Evolutionary conservation across 192 early-diverging fungal genomes (phyloP).

Genomic region (Martensiomyces pterosporus): DNA sequence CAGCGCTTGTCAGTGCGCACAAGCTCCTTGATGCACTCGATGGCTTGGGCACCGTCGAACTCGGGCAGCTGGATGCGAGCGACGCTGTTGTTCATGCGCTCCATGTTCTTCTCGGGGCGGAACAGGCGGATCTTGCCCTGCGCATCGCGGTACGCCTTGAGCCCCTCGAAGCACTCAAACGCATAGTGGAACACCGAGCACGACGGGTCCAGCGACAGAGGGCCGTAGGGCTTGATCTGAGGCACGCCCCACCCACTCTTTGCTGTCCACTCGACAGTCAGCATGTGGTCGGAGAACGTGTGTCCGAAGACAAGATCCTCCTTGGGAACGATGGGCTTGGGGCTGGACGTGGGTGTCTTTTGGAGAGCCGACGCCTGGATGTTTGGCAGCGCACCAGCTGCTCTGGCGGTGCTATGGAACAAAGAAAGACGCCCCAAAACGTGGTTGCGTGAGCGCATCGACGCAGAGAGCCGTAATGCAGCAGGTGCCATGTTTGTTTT

Average conservation of each 20-base stretch:
- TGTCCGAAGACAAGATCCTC: constrained; percentile 81
- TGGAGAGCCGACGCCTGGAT: neutral
- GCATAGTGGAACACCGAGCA: constrained; percentile 92
- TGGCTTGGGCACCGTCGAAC: constrained; percentile 74
- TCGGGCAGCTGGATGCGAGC: constrained; percentile 75
- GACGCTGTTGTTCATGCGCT: constrained; percentile 73
- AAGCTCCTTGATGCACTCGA: constrained; percentile 80
- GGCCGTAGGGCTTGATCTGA: constrained; percentile 75
- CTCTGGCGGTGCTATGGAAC: neutral
- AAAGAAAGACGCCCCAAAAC: constrained; percentile 1
- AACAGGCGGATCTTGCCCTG: constrained; percentile 84
- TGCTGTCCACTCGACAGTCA: constrained; percentile 70
- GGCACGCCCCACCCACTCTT: constrained; percentile 71
- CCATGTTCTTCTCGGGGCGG: constrained; percentile 98
- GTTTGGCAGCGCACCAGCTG: neutral
- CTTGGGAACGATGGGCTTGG: constrained; percentile 59
- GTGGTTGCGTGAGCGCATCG: no score
- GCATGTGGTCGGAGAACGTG: constrained; percentile 92
- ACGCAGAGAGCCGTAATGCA: no score
- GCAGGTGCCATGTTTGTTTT: no score
- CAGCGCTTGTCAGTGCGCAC: constrained; percentile 77
- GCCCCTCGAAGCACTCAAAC: constrained; percentile 90
- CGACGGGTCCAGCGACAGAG: constrained; percentile 75
- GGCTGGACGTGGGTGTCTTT: constrained; percentile 25
- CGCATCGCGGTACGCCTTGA: constrained; percentile 92